Evolutionary conservation across 305 asterid genomes (phyloP), one percentile per base, ranked within the genome.

Genomic region (Fraxinus ornus): DNA sequence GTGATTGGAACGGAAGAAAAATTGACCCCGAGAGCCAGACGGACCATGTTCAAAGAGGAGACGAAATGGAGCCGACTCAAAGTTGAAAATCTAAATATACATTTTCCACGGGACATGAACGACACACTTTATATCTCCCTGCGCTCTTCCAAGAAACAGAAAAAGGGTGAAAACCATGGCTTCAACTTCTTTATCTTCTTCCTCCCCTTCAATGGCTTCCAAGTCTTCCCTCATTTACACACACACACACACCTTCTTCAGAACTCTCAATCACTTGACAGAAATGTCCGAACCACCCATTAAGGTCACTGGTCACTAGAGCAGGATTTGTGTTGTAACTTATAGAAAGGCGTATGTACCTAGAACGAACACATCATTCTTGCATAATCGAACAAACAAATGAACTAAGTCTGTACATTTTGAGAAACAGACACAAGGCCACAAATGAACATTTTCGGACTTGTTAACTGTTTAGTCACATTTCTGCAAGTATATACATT

Each of bases 321-420:
- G 70, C 91, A 19, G 92, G 88, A 81, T 44, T 44, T 44, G 55
- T 44, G n/a, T 44, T 9, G 52, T 44, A 12, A 44, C 55, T 44
- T 44, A 44, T 44, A 44, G n/a, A 44, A 44, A 17, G 17, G 55
- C 17, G 17, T 44, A 44, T 44, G 55, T 12, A 44, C 55, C 26
- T 55, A 55, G 66, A 55, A 55, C 66, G 10, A 55, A 55, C 24
- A 55, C 66, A 55, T 7, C 10, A 19, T 6, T 55, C 66, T 55
- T 55, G 26, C 66, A 55, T 19, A 1, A 55, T n/a, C 66, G 26
- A 55, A 55, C 66, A n/a, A 55, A 55, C 64, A 55, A n/a, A 55
- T 55, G 24, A 55, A 6, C 66, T 1, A 70, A 30, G 86, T 85
- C 88, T 88, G 82, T 88, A 88, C 89, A 88, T 15, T 75, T 86